These are phyloP conservation scores for Blumeria graminis DNA, from an alignment of 2,329 filamentous ascomycete species.

Conservation along the genomic window DNA sequence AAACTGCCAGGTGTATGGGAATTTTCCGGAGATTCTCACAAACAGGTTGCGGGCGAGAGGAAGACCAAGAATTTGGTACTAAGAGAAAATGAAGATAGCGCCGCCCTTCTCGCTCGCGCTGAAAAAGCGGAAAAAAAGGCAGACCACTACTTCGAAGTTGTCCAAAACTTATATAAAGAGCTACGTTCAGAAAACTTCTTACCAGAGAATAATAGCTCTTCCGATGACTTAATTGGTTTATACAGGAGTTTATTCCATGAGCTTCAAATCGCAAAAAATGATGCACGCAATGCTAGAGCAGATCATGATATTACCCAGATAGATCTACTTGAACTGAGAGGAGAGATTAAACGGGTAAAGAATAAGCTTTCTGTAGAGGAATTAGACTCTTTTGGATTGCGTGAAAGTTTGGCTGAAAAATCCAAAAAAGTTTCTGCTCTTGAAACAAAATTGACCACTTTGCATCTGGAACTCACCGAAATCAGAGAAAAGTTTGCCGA, in stretches of 20 bases:
- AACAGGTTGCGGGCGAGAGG: too few relatives aligned
- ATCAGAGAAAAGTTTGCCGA: constrained; percentile 52
- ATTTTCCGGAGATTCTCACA: too few relatives aligned
- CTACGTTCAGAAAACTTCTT: constrained; percentile 18
- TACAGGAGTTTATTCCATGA: constrained; percentile 35
- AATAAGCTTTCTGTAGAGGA: constrained; percentile 29
- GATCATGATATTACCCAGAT: constrained; percentile 37
- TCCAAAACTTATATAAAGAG: constrained; percentile 34
- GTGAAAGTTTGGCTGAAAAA: constrained; percentile 28
- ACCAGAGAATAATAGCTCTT: constrained; percentile 30
- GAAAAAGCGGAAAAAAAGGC: constrained; percentile 26
- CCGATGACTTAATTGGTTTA: constrained; percentile 32
- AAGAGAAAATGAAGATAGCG: constrained; percentile 33
- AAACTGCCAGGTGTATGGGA: too few relatives aligned
- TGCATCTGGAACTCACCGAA: constrained; percentile 41
- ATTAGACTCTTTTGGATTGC: constrained; percentile 24
- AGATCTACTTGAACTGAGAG: constrained; percentile 28
- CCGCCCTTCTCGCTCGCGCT: constrained; percentile 25
- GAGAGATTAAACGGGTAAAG: constrained; percentile 29
- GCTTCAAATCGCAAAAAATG: constrained; percentile 32
- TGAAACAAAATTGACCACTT: constrained; percentile 33
- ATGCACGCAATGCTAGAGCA: constrained; percentile 31
- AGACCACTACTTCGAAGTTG: constrained; percentile 25
- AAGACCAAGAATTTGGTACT: constrained; percentile 21
- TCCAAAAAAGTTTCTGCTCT: constrained; percentile 28